Evolutionary conservation across 1,284 basidiomycete genomes (phyloP), one percentile per base, ranked within the genome.

Genomic region (Trichosporon inkin): DNA sequence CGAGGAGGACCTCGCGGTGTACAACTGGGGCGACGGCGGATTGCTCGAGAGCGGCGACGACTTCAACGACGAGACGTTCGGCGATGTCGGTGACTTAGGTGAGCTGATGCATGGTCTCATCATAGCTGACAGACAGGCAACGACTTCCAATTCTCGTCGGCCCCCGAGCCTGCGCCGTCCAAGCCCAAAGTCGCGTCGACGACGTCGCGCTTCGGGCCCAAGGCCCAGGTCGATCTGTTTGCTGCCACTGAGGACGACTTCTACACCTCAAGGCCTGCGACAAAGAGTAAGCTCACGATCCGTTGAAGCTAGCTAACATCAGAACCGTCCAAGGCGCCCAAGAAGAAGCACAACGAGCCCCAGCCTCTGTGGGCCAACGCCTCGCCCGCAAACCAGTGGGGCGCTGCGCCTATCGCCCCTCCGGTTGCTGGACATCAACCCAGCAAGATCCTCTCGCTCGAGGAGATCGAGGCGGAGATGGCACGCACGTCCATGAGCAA

Each of bases 31-130:
- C 41, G 90, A 92, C 53, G 87, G 86, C 67, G 85, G 94, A 10
- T 83, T 97, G 61, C 86, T 89, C 69, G 95, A 98, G 76, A 87
- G 86, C 38, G 86, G 86, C 54, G 92, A 96, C 81, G 92, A 93
- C 65, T 75, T 92, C 68, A 96, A 97, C 77, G 91, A 96, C 73
- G 92, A 96, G 81, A 99, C 95, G 1, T 99, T 99, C 80, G 95
- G 94, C 38, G 83, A 80, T 39, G 70, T 80, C 49, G 86, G 82
- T 22, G 79, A 76, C 61, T 82, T 92, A 62, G 88, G 91, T 90
- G 74, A 81, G 84, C 76, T 54, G 3, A 5, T 6, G 24, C 34
- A 41, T 22, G 2, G 14, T 49, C 3, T 41, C n/a, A 47, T 55
- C 17, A 40, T n/a, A 53, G 56, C 44, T 49, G 10, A 36, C 55